Evolutionary conservation across 768 basidiomycete genomes (phyloP).

Genomic region (Mycena vitilis): DNA sequence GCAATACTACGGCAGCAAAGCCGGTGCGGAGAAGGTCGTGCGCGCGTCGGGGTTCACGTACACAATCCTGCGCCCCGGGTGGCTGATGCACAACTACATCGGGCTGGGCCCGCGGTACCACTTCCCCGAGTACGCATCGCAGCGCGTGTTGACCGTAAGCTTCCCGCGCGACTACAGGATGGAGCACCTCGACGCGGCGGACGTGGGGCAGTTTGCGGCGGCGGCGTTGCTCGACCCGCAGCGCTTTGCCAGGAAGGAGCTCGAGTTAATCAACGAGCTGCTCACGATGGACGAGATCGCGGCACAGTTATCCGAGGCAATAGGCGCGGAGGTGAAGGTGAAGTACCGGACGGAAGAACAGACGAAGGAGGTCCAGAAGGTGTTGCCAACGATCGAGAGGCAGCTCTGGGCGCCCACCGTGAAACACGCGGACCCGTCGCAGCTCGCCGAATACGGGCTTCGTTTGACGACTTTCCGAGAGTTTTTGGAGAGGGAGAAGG

Average conservation of each 20-base stretch:
- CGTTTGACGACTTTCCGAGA: constrained; percentile 27
- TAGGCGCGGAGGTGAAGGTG: constrained; percentile 29
- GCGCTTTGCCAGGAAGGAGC: constrained; percentile 18
- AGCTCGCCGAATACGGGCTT: constrained; percentile 24
- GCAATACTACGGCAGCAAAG: constrained; percentile 32
- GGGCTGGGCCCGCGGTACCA: constrained; percentile 7
- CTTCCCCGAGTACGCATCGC: constrained; percentile 23
- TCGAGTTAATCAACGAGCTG: constrained; percentile 20
- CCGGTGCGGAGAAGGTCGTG: constrained; percentile 26
- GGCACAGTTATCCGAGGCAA: constrained; percentile 11
- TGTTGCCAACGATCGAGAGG: constrained; percentile 18
- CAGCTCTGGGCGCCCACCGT: constrained; percentile 14
- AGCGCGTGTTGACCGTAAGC: constrained; percentile 30
- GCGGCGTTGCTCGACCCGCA: constrained; percentile 26
- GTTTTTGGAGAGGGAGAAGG: constrained; percentile 33
- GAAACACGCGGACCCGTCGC: background rate
- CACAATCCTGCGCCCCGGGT: constrained; percentile 31
- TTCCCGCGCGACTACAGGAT: constrained; percentile 14
- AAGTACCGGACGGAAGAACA: constrained; percentile 26
- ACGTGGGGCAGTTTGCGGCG: constrained; percentile 29
- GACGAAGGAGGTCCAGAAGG: constrained; percentile 17
- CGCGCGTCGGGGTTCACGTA: constrained; percentile 32
- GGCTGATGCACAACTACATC: constrained; percentile 33
- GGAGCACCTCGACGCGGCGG: constrained; percentile 26
- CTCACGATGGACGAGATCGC: constrained; percentile 31